A percentile compares a stretch with the other conserved stretches of the same genome.
These are phyloP conservation scores for Dissoconium aciculare DNA, from an alignment of 2,329 filamentous ascomycete genomes.

Conservation along the genomic window DNA sequence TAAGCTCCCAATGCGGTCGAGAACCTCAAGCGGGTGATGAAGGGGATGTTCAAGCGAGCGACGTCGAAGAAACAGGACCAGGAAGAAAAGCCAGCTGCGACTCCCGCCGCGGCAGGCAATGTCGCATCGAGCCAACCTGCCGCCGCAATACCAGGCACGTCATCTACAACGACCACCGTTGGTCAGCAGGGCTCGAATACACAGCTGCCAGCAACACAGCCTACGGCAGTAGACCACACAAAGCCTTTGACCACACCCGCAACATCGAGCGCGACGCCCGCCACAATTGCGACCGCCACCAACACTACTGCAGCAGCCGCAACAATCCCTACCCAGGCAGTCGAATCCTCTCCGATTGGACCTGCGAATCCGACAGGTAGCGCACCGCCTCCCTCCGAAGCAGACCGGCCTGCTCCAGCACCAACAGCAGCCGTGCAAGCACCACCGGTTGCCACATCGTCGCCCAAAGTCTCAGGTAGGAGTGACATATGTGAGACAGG, in stretches of 20 bases:
- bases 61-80: conserved; percentile 11
- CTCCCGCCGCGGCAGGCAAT: conserved; percentile 2
- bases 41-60: conserved; percentile 12
- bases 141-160: conserved; percentile 1
- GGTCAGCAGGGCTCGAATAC: too few relatives aligned
- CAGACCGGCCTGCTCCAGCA: too few relatives aligned
- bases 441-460: background rate
- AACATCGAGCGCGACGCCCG: background rate
- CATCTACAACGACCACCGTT: background rate
- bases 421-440: conserved; percentile 2
- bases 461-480: background rate
- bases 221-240: too few relatives aligned
- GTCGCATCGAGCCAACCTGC: conserved; percentile 3
- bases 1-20: conserved; percentile 15
- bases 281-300: background rate
- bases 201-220: too few relatives aligned
- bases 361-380: background rate
- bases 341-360: conserved; percentile 1
- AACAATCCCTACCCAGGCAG: background rate
- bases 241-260: background rate
- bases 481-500: background rate
- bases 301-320: background rate
- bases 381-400: background rate
- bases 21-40: conserved; percentile 13
- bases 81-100: conserved; percentile 3